Evolutionary conservation across 2,329 filamentous ascomycete genomes (phyloP).

Genomic region (Phaeomoniella chlamydospora): DNA sequence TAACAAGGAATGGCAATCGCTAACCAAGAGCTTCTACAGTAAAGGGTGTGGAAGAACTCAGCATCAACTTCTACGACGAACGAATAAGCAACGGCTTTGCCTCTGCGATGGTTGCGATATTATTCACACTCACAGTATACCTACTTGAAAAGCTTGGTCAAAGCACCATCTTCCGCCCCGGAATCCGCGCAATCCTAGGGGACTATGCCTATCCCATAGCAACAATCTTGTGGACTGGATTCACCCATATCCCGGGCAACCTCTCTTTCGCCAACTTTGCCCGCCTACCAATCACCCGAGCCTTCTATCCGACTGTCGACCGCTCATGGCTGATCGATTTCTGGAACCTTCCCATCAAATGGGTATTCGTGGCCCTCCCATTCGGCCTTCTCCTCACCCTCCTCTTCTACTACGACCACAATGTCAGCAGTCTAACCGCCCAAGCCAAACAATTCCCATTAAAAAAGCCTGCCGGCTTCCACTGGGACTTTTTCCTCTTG

Average conservation of each 20-base stretch:
- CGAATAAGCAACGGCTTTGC: no score
- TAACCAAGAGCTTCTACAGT: no score
- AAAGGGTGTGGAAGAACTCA: no score
- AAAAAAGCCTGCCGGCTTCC: constrained; percentile 44
- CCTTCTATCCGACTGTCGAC: constrained; percentile 32
- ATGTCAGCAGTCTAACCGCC: constrained; percentile 39
- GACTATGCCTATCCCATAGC: constrained; percentile 20
- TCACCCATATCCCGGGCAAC: constrained; percentile 34
- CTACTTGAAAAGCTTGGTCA: constrained; percentile 33
- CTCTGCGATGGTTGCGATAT: no score
- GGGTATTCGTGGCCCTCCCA: constrained; percentile 38
- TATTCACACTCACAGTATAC: no score
- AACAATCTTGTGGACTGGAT: constrained; percentile 40
- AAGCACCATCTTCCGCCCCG: constrained; percentile 1
- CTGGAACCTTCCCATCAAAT: constrained; percentile 35
- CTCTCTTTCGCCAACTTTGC: constrained; percentile 26
- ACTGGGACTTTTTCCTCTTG: constrained; percentile 46
- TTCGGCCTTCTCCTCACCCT: constrained; percentile 39
- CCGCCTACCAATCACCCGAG: constrained; percentile 25
- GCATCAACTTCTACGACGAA: no score
- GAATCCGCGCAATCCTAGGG: constrained; percentile 3
- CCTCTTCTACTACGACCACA: constrained; percentile 43
- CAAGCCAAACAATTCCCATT: constrained; percentile 42
- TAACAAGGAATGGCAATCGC: no score
- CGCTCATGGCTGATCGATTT: constrained; percentile 37